Evolutionary conservation across 2,329 filamentous ascomycete genomes (phyloP).

Genomic region (Neonectria faginata): DNA sequence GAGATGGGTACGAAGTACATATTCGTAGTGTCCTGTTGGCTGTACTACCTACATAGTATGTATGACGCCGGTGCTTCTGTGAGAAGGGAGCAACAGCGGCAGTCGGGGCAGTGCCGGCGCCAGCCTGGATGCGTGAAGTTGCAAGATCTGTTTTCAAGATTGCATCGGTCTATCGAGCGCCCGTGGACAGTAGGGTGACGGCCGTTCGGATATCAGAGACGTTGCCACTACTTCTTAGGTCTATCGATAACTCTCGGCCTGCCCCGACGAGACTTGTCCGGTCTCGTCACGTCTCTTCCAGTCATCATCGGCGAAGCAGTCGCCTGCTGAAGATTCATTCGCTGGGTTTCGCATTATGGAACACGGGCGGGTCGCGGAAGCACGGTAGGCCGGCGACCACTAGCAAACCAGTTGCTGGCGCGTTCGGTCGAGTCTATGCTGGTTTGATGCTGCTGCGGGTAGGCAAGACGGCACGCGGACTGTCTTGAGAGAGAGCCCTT

Average conservation of each 20-base stretch:
- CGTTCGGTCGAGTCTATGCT: conserved; percentile 16
- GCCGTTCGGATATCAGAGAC: neutral
- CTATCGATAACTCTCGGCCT: conserved; percentile 6
- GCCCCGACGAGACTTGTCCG: conserved; percentile 13
- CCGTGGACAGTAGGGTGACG: neutral
- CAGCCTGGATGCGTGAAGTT: conserved; percentile 11
- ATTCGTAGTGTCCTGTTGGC: neutral
- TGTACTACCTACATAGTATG: too few relatives aligned
- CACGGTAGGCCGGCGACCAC: conserved; percentile 25
- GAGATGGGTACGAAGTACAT: conserved; percentile 2
- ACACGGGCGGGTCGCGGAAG: conserved; percentile 25
- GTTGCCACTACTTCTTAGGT: conserved; percentile 2
- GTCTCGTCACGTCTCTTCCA: conserved; percentile 15
- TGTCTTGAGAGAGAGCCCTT: neutral
- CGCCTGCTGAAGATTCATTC: conserved; percentile 32
- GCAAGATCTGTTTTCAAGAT: conserved; percentile 20
- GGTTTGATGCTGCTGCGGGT: conserved; percentile 22
- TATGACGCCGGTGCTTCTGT: conserved; percentile 7
- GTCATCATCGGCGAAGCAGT: conserved; percentile 12
- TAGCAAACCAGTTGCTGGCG: conserved; percentile 25
- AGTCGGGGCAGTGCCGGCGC: conserved; percentile 15
- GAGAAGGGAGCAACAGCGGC: conserved; percentile 11
- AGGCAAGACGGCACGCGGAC: neutral
- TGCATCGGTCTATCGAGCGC: neutral
- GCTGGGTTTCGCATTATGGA: conserved; percentile 25